These are phyloP conservation scores for Starmerella tilneyi DNA, from an alignment of 805 yeast species.

Conservation along the genomic window DNA sequence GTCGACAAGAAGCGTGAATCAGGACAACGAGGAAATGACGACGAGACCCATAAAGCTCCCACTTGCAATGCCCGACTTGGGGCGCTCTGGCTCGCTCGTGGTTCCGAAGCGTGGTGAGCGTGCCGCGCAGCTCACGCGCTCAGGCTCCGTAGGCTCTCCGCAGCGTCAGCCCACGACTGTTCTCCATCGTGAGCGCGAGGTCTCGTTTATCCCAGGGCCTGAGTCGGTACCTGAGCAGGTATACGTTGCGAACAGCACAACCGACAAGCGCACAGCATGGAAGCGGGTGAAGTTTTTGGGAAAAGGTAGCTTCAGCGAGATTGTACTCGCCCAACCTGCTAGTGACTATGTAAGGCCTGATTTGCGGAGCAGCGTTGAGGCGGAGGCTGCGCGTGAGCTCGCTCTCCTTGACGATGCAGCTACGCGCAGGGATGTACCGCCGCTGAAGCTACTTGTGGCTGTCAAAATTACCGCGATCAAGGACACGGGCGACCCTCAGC, in stretches of 20 bases:
- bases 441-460: constrained; percentile 41
- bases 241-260: constrained; percentile 14
- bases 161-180: constrained; percentile 23
- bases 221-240: constrained; percentile 21
- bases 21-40: neutral
- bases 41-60: neutral
- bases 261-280: constrained; percentile 19
- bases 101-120: constrained; percentile 20
- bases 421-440: neutral
- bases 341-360: constrained; percentile 30
- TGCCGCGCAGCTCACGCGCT: constrained; percentile 11
- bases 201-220: constrained; percentile 3
- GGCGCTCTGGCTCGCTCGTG: constrained; percentile 15
- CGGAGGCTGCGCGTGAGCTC: constrained; percentile 6
- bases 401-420: neutral
- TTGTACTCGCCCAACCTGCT: constrained; percentile 32
- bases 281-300: constrained; percentile 29
- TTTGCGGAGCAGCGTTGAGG: constrained; percentile 9
- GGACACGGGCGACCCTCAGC: constrained; percentile 41
- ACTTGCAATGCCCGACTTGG: neutral
- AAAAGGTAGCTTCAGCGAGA: constrained; percentile 35
- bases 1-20: neutral
- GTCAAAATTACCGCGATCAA: constrained; percentile 52
- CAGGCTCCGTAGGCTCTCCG: constrained; percentile 23
- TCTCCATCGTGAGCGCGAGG: constrained; percentile 21